These are phyloP conservation scores for Metarhizium sp. DNA, from an alignment of 2,329 filamentous ascomycete genomes.

Conservation along the genomic window DNA sequence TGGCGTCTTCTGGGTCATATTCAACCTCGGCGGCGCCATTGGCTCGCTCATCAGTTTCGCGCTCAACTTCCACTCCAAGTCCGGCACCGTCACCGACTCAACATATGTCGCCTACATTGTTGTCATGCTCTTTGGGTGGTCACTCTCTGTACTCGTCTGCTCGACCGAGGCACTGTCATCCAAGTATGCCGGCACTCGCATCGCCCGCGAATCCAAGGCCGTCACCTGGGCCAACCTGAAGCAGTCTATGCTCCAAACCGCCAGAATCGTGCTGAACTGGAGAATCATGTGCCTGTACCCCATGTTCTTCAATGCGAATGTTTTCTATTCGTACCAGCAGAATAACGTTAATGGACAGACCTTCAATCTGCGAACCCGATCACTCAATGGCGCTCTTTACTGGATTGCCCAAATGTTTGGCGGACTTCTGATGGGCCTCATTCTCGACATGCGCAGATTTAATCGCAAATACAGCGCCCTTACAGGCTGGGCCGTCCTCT, in stretches of 20 bases:
- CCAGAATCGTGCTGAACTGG: constrained; percentile 31
- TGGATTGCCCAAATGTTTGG: constrained; percentile 48
- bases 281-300: constrained; percentile 38
- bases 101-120: no score
- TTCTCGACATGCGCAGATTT: no score
- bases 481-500: no score
- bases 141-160: constrained; percentile 28
- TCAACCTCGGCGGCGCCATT: no score
- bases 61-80: no score
- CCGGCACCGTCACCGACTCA: no score
- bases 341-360: constrained; percentile 44
- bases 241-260: constrained; percentile 24
- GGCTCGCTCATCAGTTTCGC: no score
- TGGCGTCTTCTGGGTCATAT: no score
- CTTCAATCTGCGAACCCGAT: constrained; percentile 44
- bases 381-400: constrained; percentile 43
- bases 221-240: constrained; percentile 27
- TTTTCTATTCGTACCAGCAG: constrained; percentile 47
- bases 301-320: constrained; percentile 44
- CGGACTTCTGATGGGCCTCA: constrained; percentile 8
- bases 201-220: constrained; percentile 24
- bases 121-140: no score
- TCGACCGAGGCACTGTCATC: constrained; percentile 22
- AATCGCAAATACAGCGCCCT: no score
- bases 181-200: constrained; percentile 23